Evolutionary conservation across 2,329 filamentous ascomycete genomes (phyloP).

Genomic region (Beauveria sp.): DNA sequence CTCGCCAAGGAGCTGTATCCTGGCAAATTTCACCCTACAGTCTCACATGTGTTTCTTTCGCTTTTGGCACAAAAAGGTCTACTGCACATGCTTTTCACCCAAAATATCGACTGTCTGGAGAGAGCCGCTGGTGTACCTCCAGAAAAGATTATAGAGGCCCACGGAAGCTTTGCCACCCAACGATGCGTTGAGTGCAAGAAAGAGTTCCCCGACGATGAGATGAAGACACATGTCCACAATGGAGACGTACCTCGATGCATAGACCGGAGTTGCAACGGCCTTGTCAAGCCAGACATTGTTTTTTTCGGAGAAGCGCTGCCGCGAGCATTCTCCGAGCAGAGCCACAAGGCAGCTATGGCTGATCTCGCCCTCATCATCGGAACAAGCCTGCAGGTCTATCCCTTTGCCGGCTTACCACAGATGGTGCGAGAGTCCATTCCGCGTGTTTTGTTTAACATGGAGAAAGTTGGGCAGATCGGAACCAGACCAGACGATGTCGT

Average conservation of each 20-base stretch:
- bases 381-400: slow-evolving; percentile 79
- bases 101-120: slow-evolving; percentile 97
- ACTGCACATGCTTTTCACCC: slow-evolving; percentile 82
- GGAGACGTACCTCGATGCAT: slow-evolving; percentile 65
- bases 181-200: slow-evolving; percentile 82
- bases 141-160: slow-evolving; percentile 82
- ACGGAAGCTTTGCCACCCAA: slow-evolving; percentile 89
- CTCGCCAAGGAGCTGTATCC: slow-evolving; percentile 90
- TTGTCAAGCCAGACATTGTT: slow-evolving; percentile 91
- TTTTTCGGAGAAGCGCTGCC: slow-evolving; percentile 76
- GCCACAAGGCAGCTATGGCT: slow-evolving; percentile 47
- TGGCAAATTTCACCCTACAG: slow-evolving; percentile 78
- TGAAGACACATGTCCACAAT: slow-evolving; percentile 60
- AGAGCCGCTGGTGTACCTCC: slow-evolving; percentile 74
- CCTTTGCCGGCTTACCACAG: slow-evolving; percentile 75
- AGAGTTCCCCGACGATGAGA: slow-evolving; percentile 63
- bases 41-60: slow-evolving; percentile 83
- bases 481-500: slow-evolving; percentile 76
- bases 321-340: slow-evolving; percentile 26
- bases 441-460: slow-evolving; percentile 79
- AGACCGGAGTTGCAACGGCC: slow-evolving; percentile 55
- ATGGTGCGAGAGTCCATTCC: slow-evolving; percentile 56
- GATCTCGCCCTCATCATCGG: slow-evolving; percentile 82
- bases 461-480: slow-evolving; percentile 74
- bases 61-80: slow-evolving; percentile 73